phyloP scores from a whole-genome alignment of 345 rosid species.

The Microcos paniculata region DNA sequence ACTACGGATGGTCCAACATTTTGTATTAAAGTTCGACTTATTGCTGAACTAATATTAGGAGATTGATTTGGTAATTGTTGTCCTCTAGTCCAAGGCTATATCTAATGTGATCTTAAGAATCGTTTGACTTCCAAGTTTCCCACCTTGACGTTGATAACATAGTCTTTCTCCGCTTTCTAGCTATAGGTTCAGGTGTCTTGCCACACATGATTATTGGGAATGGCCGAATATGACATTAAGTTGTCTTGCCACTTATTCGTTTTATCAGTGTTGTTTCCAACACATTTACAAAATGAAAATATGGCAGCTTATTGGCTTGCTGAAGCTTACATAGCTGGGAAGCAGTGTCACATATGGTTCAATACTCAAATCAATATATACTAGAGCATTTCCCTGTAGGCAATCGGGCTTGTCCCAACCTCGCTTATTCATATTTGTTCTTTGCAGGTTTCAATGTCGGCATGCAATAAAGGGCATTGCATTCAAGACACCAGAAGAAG shows the following conservation, averaged over 20 bases:
- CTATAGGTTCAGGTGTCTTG: background rate
- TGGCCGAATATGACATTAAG: too few species aligned
- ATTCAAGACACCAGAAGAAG: conserved; percentile 53
- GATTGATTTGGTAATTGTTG: background rate
- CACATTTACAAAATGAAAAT: background rate
- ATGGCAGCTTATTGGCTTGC: background rate
- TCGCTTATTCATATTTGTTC: background rate
- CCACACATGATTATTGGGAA: too few species aligned
- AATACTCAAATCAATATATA: background rate
- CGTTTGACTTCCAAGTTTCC: conserved; percentile 4
- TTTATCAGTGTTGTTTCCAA: background rate
- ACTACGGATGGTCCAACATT: background rate
- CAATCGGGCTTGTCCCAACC: background rate
- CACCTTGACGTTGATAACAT: background rate
- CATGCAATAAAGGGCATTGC: conserved; percentile 73
- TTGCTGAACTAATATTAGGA: background rate
- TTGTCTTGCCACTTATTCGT: background rate
- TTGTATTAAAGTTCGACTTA: background rate
- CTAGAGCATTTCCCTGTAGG: background rate
- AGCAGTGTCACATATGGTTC: background rate
- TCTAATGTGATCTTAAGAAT: background rate
- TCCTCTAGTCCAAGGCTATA: background rate
- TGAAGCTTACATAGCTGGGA: background rate
- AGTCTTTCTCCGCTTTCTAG: background rate
- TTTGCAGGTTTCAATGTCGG: conserved; percentile 79